These are phyloP conservation scores for Pleurotus platypus DNA, from an alignment of 768 basidiomycete genomes.

Conservation along the genomic window DNA sequence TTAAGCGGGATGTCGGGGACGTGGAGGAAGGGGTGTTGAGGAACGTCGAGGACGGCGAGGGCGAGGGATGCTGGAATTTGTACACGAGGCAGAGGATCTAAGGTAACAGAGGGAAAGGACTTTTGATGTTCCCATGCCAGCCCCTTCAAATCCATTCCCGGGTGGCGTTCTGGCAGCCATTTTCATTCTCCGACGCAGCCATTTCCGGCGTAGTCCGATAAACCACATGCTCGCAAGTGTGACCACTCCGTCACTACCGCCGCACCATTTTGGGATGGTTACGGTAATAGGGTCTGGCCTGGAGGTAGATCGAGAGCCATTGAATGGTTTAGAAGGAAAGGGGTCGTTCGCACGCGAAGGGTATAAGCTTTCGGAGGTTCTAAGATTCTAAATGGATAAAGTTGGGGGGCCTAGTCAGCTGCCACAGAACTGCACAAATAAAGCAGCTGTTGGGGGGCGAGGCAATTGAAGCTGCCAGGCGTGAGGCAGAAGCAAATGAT, in stretches of 20 bases:
- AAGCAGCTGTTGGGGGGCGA: too few species aligned
- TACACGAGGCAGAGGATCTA: slow-evolving; percentile 10
- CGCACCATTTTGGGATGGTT: background rate
- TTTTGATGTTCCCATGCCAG: slow-evolving; percentile 10
- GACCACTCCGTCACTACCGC: slow-evolving; percentile 1
- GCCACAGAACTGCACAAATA: too few species aligned
- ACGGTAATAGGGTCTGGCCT: too few species aligned
- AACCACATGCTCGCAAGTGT: background rate
- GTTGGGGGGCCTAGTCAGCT: too few species aligned
- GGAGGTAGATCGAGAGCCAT: too few species aligned
- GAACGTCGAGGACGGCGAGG: slow-evolving; percentile 16
- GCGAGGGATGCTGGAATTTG: slow-evolving; percentile 6
- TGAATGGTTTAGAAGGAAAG: too few species aligned
- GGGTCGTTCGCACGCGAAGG: too few species aligned
- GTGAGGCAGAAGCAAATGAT: too few species aligned
- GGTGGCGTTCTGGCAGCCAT: slow-evolving; percentile 5
- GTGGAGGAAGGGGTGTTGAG: slow-evolving; percentile 15
- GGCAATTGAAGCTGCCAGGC: too few species aligned
- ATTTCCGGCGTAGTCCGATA: slow-evolving; percentile 8
- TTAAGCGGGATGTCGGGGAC: slow-evolving; percentile 14
- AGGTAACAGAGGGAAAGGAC: slow-evolving; percentile 6
- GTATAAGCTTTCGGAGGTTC: too few species aligned
- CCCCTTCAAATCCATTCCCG: slow-evolving; percentile 9
- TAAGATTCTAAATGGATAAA: too few species aligned
- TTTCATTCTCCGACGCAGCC: slow-evolving; percentile 4